These are phyloP conservation scores for Synchytrium microbalum DNA, from an alignment of 371 early-diverging fungal genomes.

Conservation along the genomic window DNA sequence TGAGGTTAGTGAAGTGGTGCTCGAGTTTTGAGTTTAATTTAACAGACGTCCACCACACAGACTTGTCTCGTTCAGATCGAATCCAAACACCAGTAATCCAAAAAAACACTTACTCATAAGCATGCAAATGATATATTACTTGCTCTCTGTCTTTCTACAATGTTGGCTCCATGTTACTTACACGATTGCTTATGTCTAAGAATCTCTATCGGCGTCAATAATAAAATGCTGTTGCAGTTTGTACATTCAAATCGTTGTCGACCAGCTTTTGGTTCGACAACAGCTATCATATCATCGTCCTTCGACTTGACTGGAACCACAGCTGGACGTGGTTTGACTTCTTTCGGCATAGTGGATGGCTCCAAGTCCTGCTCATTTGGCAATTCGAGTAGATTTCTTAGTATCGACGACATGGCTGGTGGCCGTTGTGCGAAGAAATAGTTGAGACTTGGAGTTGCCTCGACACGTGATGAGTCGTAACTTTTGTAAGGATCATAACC, in stretches of 20 bases:
- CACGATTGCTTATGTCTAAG: constrained; percentile 23
- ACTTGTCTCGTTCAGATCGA: too few relatives aligned
- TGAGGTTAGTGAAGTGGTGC: too few relatives aligned
- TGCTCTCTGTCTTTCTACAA: too few relatives aligned
- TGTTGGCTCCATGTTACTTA: too few relatives aligned
- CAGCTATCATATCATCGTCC: background rate
- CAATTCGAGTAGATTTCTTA: background rate
- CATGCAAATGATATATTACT: too few relatives aligned
- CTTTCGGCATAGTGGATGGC: too few relatives aligned
- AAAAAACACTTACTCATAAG: too few relatives aligned
- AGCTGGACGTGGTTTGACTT: background rate
- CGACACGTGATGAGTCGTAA: background rate
- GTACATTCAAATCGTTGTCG: constrained; percentile 16
- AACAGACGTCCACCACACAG: too few relatives aligned
- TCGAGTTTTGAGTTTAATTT: too few relatives aligned
- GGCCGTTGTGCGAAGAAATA: background rate
- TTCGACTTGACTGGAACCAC: background rate
- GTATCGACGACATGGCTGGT: background rate
- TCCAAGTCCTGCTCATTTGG: background rate
- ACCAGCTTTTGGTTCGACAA: background rate
- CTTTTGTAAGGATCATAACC: constrained; percentile 32
- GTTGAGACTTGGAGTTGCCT: background rate
- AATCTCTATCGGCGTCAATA: constrained; percentile 21
- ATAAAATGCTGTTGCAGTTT: constrained; percentile 15
- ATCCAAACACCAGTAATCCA: too few relatives aligned